These are phyloP conservation scores for Lobulomyces angularis DNA, from an alignment of 192 early-diverging fungal genomes.

Conservation along the genomic window DNA sequence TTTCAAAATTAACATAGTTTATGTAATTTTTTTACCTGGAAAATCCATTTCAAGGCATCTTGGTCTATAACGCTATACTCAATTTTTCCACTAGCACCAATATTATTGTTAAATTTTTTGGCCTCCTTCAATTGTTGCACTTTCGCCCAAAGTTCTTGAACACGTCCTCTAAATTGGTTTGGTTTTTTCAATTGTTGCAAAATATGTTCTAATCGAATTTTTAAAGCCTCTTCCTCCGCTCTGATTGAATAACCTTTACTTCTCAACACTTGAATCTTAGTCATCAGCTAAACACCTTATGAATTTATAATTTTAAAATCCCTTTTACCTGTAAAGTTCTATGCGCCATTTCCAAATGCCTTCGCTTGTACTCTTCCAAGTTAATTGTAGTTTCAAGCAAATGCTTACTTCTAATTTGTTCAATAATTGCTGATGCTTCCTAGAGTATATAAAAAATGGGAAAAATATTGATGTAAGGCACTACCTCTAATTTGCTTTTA, in stretches of 20 bases:
- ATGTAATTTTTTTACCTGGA: conserved; percentile 28
- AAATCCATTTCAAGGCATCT: conserved; percentile 39
- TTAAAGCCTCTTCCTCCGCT: conserved; percentile 70
- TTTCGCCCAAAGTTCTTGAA: conserved; percentile 74
- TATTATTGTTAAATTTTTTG: conserved; percentile 24
- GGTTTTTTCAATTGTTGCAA: conserved; percentile 63
- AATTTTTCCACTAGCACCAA: conserved; percentile 18
- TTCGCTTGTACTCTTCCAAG: conserved; percentile 65
- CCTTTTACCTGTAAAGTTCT: conserved; percentile 49
- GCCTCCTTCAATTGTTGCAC: conserved; percentile 57
- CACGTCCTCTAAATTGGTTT: conserved; percentile 63
- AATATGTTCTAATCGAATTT: conserved; percentile 60
- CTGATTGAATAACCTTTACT: conserved; percentile 69
- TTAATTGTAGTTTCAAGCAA: conserved; percentile 57
- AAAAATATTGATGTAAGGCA: conserved; percentile 8
- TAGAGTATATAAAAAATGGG: conserved; percentile 10
- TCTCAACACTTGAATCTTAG: conserved; percentile 68
- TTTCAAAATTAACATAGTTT: conserved; percentile 1
- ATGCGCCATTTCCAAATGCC: conserved; percentile 62
- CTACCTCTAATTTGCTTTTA: conserved; percentile 54
- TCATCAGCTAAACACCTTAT: conserved; percentile 84
- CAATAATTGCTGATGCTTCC: conserved; percentile 49
- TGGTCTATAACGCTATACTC: conserved; percentile 45
- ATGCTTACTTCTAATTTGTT: conserved; percentile 50
- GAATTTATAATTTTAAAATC: not conserved